Conservation (phyloP, 345 rosid genomes). For the rapeseed (Brassica napus) region DNA sequence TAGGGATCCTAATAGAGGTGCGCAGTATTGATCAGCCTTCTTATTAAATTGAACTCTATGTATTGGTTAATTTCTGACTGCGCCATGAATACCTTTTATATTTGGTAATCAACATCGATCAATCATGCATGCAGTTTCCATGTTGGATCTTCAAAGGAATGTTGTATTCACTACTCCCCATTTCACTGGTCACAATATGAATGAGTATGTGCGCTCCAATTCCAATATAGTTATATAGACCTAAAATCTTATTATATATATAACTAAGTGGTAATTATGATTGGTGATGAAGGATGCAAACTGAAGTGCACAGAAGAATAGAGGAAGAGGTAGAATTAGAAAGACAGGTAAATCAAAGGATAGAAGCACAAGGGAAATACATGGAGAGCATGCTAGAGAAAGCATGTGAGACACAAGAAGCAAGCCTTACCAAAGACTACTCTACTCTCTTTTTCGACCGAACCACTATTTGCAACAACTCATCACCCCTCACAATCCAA, state of each 20-base stretch:
- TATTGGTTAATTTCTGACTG: background rate
- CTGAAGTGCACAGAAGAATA: constrained; percentile 82
- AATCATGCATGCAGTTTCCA: constrained; percentile 27
- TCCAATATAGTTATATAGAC: constrained; percentile 8
- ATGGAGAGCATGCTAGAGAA: constrained; percentile 92
- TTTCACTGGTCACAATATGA: constrained; percentile 48
- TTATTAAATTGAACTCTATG: background rate
- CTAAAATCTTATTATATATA: background rate
- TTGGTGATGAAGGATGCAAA: constrained; percentile 53
- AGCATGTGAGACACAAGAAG: constrained; percentile 81
- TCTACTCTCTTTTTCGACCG: constrained; percentile 27
- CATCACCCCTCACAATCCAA: constrained; percentile 22
- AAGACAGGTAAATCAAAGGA: constrained; percentile 87
- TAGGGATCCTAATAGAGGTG: constrained; percentile 69
- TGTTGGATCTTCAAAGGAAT: constrained; percentile 36
- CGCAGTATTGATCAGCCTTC: constrained; percentile 38
- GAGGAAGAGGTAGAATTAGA: constrained; percentile 87
- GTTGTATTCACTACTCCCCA: constrained; percentile 46
- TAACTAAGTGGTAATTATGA: constrained; percentile 21
- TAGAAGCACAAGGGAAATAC: constrained; percentile 94
- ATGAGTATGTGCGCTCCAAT: constrained; percentile 57
- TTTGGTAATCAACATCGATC: background rate
- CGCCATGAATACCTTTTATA: background rate
- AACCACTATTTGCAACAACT: constrained; percentile 31
- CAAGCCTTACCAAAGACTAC: constrained; percentile 43